These are phyloP conservation scores for Dendryphion nanum DNA, from an alignment of 2,329 filamentous ascomycete genomes.

Conservation along the genomic window DNA sequence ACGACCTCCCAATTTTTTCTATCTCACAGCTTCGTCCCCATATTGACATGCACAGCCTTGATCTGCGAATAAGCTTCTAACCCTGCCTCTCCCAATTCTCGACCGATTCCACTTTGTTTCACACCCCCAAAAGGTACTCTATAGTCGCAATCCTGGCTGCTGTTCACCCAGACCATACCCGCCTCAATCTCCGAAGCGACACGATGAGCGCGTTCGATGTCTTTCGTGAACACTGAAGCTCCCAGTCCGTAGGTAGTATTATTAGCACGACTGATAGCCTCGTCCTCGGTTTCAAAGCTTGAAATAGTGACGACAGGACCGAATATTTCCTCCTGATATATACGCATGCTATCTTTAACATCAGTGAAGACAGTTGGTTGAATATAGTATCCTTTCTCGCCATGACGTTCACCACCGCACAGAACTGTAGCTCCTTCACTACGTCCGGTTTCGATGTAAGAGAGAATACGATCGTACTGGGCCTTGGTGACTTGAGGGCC, in stretches of 20 bases:
- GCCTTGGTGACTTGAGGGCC: conserved; percentile 47
- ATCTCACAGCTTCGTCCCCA: conserved; percentile 1
- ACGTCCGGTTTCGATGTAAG: conserved; percentile 45
- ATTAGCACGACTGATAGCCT: conserved; percentile 47
- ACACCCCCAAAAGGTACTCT: conserved; percentile 5
- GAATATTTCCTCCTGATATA: conserved; percentile 60
- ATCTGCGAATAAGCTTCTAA: conserved; percentile 3
- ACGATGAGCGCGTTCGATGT: conserved; percentile 44
- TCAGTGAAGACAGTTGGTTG: conserved; percentile 57
- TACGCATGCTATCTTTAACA: conserved; percentile 51
- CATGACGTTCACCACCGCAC: conserved; percentile 43
- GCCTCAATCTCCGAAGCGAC: conserved; percentile 48
- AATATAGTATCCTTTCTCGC: conserved; percentile 53
- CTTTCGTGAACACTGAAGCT: conserved; percentile 52
- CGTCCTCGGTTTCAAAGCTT: conserved; percentile 55
- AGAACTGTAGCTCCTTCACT: conserved; percentile 50
- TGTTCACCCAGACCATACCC: conserved; percentile 54
- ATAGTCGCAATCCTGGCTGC: conserved; percentile 40
- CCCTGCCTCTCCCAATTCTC: conserved; percentile 3
- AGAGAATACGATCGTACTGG: conserved; percentile 45
- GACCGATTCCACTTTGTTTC: conserved; percentile 3
- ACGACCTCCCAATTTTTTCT: no score
- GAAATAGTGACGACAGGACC: conserved; percentile 62
- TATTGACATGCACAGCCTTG: conserved; percentile 5
- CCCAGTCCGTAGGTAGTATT: conserved; percentile 48